These are phyloP conservation scores for Ophiosphaerella narmari DNA, from an alignment of 2,329 filamentous ascomycete species.

Conservation along the genomic window DNA sequence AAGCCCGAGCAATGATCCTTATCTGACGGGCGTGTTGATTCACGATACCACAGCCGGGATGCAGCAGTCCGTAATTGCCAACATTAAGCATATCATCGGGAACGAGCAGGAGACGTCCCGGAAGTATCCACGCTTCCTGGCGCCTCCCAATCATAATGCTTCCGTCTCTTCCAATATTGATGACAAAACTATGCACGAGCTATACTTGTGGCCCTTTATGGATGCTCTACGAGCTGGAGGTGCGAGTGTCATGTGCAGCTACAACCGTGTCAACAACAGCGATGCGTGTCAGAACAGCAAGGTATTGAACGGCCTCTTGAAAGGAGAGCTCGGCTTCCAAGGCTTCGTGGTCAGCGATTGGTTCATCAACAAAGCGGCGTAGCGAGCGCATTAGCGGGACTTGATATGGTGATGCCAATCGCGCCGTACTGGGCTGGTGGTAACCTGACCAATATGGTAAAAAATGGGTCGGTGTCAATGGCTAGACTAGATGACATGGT, in stretches of 20 bases:
- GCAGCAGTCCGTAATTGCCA: no score
- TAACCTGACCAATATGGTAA: conserved; percentile 56
- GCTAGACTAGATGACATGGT: conserved; percentile 66
- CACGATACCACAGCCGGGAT: no score
- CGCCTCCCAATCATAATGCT: no score
- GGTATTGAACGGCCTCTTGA: conserved; percentile 53
- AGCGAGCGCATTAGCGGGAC: conserved; percentile 46
- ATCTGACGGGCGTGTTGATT: no score
- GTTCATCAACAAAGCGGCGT: conserved; percentile 49
- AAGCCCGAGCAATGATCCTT: no score
- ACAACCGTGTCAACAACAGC: conserved; percentile 33
- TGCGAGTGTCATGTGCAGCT: conserved; percentile 62
- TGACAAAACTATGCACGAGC: conserved; percentile 56
- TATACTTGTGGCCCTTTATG: conserved; percentile 67
- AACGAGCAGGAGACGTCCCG: no score
- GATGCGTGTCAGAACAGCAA: conserved; percentile 31
- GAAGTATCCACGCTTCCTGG: no score
- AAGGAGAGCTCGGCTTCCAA: conserved; percentile 53
- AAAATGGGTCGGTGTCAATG: conserved; percentile 63
- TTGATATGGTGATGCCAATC: conserved; percentile 51
- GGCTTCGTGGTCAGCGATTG: conserved; percentile 46
- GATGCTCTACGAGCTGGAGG: conserved; percentile 61
- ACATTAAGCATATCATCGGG: no score
- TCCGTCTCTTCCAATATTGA: conserved; percentile 62
- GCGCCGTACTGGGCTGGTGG: conserved; percentile 59